Evolutionary conservation across 352 stramenopile genomes (phyloP).

Genomic region (Globisporangium barbulae): DNA sequence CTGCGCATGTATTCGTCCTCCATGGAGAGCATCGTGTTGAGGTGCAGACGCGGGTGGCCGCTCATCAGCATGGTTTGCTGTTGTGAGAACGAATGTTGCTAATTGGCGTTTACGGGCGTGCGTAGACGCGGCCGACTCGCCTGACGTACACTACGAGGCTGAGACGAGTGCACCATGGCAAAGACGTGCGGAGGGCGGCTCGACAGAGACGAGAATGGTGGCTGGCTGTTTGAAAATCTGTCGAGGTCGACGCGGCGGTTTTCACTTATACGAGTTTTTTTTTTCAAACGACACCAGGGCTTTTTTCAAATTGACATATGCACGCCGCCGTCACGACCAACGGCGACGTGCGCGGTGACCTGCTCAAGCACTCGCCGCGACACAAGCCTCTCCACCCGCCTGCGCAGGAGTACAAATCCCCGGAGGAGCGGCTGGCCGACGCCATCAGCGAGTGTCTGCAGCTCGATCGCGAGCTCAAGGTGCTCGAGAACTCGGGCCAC

Average conservation of each 20-base stretch:
- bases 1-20: slow-evolving; percentile 38
- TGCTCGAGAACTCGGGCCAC: slow-evolving; percentile 64
- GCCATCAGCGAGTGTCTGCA: slow-evolving; percentile 21
- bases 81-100: too few species aligned
- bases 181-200: background rate
- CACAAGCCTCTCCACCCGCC: background rate
- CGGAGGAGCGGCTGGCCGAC: slow-evolving; percentile 23
- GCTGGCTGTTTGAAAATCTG: too few species aligned
- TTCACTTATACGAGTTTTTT: too few species aligned
- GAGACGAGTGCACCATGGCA: too few species aligned
- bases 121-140: too few species aligned
- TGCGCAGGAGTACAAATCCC: slow-evolving; percentile 19
- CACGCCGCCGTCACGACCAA: background rate
- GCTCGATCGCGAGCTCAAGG: slow-evolving; percentile 49
- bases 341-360: background rate
- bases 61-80: too few species aligned
- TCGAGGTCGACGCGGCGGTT: too few species aligned
- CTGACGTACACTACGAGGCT: too few species aligned
- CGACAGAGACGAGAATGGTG: background rate
- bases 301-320: too few species aligned
- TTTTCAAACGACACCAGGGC: too few species aligned
- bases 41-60: too few species aligned
- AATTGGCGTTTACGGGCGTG: too few species aligned
- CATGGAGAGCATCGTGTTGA: slow-evolving; percentile 36
- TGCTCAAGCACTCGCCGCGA: slow-evolving; percentile 1